Conservation (phyloP, 1,139 yeast species). For the Pichia sp. region DNA sequence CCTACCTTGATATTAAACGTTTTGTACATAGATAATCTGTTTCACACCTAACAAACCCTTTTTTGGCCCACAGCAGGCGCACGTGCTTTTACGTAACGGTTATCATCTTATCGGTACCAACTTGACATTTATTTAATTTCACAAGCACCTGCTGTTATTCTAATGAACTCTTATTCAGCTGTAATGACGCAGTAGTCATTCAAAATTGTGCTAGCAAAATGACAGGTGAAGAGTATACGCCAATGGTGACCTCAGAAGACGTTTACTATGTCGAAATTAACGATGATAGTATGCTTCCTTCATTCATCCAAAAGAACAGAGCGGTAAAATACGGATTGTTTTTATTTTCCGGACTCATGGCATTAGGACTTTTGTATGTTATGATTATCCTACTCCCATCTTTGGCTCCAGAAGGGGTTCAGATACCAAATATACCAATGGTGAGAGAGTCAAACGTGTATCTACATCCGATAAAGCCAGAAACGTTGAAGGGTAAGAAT, state of each 20-base stretch:
- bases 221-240: constrained; percentile 15
- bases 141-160: too few species aligned
- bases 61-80: not conserved
- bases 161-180: too few species aligned
- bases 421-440: constrained; percentile 25
- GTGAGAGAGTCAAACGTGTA: constrained; percentile 23
- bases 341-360: constrained; percentile 10
- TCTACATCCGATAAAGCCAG: constrained; percentile 30
- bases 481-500: constrained; percentile 6
- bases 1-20: not conserved
- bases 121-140: too few species aligned
- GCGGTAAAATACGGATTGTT: constrained; percentile 12
- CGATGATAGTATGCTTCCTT: constrained; percentile 13
- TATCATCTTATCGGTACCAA: not conserved
- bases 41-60: not conserved
- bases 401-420: constrained; percentile 30
- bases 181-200: not conserved
- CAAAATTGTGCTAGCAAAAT: not conserved
- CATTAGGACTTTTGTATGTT: constrained; percentile 26
- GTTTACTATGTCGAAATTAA: constrained; percentile 19
- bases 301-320: constrained; percentile 13
- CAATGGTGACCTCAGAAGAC: constrained; percentile 19
- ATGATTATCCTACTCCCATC: constrained; percentile 29
- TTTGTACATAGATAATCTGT: not conserved
- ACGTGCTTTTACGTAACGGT: not conserved